A percentile compares a stretch with the other conserved stretches of the same genome.
Evolutionary conservation across 306 rosid genomes (phyloP).

Genomic region (Potentilla sterilis): DNA sequence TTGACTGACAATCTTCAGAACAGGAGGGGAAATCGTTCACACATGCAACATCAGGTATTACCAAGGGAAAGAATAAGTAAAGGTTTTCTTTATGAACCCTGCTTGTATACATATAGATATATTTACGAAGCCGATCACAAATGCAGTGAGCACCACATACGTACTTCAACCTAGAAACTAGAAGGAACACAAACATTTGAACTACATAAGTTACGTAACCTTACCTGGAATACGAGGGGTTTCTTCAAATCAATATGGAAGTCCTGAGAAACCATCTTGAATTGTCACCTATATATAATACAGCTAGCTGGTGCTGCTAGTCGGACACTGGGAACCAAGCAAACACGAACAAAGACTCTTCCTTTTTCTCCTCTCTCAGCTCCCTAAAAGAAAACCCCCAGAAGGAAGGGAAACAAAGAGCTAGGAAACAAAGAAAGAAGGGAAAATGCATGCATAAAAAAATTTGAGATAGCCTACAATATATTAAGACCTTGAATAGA

Average conservation of each 20-base stretch:
- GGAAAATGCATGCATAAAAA: too few relatives aligned
- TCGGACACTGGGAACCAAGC: constrained; percentile 22
- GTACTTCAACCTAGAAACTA: background rate
- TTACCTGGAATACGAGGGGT: constrained; percentile 92
- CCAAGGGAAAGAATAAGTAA: too few relatives aligned
- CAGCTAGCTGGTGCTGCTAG: constrained; percentile 13
- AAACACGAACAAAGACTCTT: background rate
- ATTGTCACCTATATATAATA: constrained; percentile 35
- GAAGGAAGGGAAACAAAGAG: background rate
- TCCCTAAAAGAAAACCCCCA: background rate
- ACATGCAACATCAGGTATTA: background rate
- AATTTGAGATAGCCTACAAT: too few relatives aligned
- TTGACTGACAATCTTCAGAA: background rate
- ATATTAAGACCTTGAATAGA: too few relatives aligned
- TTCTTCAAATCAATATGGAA: constrained; percentile 78
- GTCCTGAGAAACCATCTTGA: constrained; percentile 72
- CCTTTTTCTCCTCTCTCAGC: background rate
- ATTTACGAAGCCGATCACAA: background rate
- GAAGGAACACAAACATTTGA: background rate
- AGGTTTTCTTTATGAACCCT: background rate
- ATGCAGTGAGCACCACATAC: background rate
- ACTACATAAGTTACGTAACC: background rate
- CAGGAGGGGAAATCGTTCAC: background rate
- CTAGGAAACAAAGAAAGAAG: too few relatives aligned
- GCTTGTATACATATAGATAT: background rate